A percentile compares a stretch with the other conserved stretches of the same genome.
These are phyloP conservation scores for Magnusiomyces ingens DNA, from an alignment of 1,139 yeast genomes.

Conservation along the genomic window DNA sequence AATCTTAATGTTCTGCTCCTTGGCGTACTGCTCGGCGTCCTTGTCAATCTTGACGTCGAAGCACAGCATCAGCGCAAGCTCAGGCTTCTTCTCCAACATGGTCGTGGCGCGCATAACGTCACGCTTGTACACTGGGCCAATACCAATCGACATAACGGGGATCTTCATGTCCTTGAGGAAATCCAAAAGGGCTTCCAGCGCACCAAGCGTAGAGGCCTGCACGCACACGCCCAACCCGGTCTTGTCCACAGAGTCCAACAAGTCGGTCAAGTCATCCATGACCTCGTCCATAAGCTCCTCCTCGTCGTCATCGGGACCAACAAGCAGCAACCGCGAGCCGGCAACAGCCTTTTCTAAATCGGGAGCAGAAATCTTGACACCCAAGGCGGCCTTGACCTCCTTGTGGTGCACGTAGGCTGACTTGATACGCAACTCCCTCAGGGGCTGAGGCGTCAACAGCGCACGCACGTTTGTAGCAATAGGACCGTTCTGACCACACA, in stretches of 20 bases:
- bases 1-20: conserved; percentile 82
- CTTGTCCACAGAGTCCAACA: conserved; percentile 88
- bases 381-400: conserved; percentile 97
- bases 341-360: conserved; percentile 98
- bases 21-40: conserved; percentile 97
- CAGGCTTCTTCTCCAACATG: conserved; percentile 95
- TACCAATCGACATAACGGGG: conserved; percentile 96
- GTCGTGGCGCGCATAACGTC: conserved; percentile 97
- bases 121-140: conserved; percentile 96
- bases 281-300: conserved; percentile 97
- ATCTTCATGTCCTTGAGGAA: conserved; percentile 97
- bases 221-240: conserved; percentile 96
- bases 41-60: conserved; percentile 95
- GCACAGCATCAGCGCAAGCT: conserved; percentile 93
- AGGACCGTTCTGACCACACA: conserved; percentile 98
- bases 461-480: conserved; percentile 97
- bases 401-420: conserved; percentile 92
- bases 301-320: conserved; percentile 96
- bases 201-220: conserved; percentile 97
- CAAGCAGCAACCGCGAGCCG: conserved; percentile 92
- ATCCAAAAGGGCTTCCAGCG: conserved; percentile 91
- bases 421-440: conserved; percentile 91
- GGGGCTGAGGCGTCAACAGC: conserved; percentile 92
- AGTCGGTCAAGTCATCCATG: conserved; percentile 95
- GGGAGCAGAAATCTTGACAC: conserved; percentile 97